Evolutionary conservation across 129 eudicot species (phyloP), one percentile per base, ranked within the genome.

Genomic region (Erigeron canadensis): DNA sequence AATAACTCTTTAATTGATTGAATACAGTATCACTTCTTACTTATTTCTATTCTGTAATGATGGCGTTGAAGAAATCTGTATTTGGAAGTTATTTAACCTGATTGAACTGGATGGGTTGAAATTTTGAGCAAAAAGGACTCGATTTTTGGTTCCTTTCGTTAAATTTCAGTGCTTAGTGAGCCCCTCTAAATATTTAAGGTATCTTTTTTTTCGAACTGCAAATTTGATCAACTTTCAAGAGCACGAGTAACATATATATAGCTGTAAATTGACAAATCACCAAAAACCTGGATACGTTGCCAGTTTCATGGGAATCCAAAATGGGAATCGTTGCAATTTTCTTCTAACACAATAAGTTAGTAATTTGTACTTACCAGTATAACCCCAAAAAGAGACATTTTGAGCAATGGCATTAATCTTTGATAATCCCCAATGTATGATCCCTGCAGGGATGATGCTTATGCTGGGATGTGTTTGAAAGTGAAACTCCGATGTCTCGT

Each of bases 401-500:
- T 38, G 50, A 63, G 60, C 67, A 15, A 10, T 62, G 18, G 46
- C 43, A 62, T 37, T 3, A 7, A 62, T 12, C 22, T 66, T 45
- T 5, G 10, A 46, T 50, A 16, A 70, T 10, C 2, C 7, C 54
- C n/a, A 7, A 9, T 13, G 16, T 18, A 6, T 40, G 19, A 10
- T 69, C 34, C 34, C 5, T 71, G 81, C 72, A 70, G 76, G 72
- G 39, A 48, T 68, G 45, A 51, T 70, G 71, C 66, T 69, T 77
- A 10, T 69, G 50, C 48, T 53, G 6, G 81, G 72, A 70, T 62
- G 57, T 55, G 66, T 63, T 50, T 48, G 63, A 75, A 22, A 50
- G 75, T 51, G 40, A 40, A 42, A 69, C 55, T 73, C 16, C 22
- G 40, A 59, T 62, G 77, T 60, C 18, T 42, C 65, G 3, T 44